Base-by-base conservation (phyloP, 352 stramenopile genomes). In the Blastocystis sp. region DNA sequence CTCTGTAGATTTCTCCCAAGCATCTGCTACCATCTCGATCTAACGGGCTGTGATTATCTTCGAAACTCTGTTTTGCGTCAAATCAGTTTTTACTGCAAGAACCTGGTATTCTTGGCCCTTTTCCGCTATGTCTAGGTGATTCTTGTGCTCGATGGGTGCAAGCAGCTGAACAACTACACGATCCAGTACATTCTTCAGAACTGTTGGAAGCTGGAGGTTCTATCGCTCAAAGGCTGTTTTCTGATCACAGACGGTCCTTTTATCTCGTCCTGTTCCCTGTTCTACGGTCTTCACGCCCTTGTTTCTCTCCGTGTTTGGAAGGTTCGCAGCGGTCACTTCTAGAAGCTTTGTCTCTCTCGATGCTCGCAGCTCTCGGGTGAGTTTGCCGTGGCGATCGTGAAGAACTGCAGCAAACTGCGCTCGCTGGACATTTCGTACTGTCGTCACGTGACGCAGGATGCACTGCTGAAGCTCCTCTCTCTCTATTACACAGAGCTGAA, bases 51-150 rank as follows among this genome's bases (percentile, higher is more conserved):
- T 26, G 55, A 89, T 53, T 65, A 54, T 43, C 78, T 89, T 16
- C 78, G 55, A 30, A 89, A 89, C 63, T 76, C 78, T 24, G 55
- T 79, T 39, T 45, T 89, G 20, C 56, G 78, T 20, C 78, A 89
- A 26, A 79, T 89, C 50, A 66, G 43, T 26, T 89, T 89, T 50
- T 89, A 89, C 50, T 89, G 78, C 41, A 76, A 89, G 56, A 79
- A 76, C 3, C 30, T 89, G 39, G 78, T 89, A 4, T 18, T 18
- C 56, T 9, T n/a, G 2, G 24, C 0, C 37, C 16, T 69, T 53
- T 24, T 5, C 11, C 20, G 37, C 68, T 20, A 54, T 26, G 9
- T 16, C 6, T n/a, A 85, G 73, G 63, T 30, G 37, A n/a, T 68
- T 24, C 53, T 85, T 2, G 55, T 85, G 20, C 47, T 85, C 26